Evolutionary conservation across 2,329 filamentous ascomycete species (phyloP).

Genomic region (Rhinocladiella similis): DNA sequence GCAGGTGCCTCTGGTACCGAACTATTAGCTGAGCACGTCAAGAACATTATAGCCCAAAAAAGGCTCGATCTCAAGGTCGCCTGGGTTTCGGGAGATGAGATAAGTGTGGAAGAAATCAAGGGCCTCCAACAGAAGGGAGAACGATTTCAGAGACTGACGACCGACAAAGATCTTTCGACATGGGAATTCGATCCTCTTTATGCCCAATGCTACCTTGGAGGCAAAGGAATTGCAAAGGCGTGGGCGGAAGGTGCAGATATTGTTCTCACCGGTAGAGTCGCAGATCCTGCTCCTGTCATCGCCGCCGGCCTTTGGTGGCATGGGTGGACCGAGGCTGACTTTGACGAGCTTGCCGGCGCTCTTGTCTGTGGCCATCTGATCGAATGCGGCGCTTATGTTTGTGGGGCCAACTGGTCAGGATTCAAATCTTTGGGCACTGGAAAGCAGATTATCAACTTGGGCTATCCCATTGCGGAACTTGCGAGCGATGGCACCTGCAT

Average conservation of each 20-base stretch:
- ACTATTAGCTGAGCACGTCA: constrained; percentile 21
- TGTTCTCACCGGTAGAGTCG: constrained; percentile 41
- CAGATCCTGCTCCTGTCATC: constrained; percentile 41
- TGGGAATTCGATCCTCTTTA: constrained; percentile 26
- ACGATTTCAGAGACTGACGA: constrained; percentile 29
- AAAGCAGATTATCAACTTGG: constrained; percentile 12
- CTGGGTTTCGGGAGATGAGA: constrained; percentile 43
- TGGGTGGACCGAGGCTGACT: constrained; percentile 15
- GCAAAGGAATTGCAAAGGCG: constrained; percentile 34
- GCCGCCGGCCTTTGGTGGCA: constrained; percentile 31
- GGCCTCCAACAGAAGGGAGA: constrained; percentile 27
- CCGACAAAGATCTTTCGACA: constrained; percentile 7
- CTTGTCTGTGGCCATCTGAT: constrained; percentile 38
- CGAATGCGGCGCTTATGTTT: constrained; percentile 33
- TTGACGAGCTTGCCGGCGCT: constrained; percentile 23
- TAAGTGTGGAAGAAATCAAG: constrained; percentile 33
- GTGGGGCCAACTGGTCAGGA: constrained; percentile 42
- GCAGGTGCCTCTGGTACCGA: constrained; percentile 42
- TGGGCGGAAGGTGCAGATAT: constrained; percentile 41
- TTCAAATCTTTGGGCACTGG: constrained; percentile 26
- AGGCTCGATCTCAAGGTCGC: constrained; percentile 38
- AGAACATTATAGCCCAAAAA: constrained; percentile 33
- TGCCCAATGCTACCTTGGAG: constrained; percentile 34
- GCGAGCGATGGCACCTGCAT: constrained; percentile 44
- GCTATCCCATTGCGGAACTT: constrained; percentile 52